These are phyloP conservation scores for Melanomma pulvis-pyrius DNA, from an alignment of 495 filamentous ascomycete species.

Conservation along the genomic window DNA sequence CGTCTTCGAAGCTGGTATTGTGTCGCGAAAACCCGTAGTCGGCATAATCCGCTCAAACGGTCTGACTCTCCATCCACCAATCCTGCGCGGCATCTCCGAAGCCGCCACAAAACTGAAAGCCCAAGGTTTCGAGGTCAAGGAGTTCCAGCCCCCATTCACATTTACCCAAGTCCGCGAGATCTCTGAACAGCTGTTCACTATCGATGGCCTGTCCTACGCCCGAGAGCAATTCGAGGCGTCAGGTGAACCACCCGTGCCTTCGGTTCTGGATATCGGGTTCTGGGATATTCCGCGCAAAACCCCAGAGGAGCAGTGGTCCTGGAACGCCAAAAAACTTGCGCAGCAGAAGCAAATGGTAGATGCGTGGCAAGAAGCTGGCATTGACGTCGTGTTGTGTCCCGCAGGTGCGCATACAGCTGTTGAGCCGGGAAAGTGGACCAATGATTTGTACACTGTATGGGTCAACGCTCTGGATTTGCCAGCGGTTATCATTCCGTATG, in stretches of 20 bases:
- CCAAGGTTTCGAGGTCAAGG: not conserved
- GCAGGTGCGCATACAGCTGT: slow-evolving; percentile 1
- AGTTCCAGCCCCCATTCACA: not conserved
- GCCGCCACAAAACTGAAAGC: not conserved
- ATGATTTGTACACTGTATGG: not conserved
- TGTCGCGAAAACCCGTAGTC: not conserved
- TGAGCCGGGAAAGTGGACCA: not conserved
- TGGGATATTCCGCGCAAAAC: too few species aligned
- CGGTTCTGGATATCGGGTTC: not conserved
- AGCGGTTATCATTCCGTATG: not conserved
- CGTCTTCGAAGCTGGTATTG: not conserved
- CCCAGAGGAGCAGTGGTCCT: too few species aligned
- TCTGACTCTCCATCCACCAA: too few species aligned
- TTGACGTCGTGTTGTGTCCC: not conserved
- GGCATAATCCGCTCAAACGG: slow-evolving; percentile 1
- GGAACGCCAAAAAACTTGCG: too few species aligned
- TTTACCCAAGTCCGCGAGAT: slow-evolving; percentile 1
- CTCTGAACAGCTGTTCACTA: not conserved
- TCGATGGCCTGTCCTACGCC: not conserved
- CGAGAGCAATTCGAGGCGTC: slow-evolving; percentile 7
- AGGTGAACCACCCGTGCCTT: not conserved
- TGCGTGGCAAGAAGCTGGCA: too few species aligned
- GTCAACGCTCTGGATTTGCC: not conserved
- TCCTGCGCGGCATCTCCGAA: not conserved
- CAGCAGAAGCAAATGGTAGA: too few species aligned